Evolutionary conservation across 768 basidiomycete species (phyloP), one percentile per base, ranked within the genome.

Genomic region (Coprinopsis sp.): DNA sequence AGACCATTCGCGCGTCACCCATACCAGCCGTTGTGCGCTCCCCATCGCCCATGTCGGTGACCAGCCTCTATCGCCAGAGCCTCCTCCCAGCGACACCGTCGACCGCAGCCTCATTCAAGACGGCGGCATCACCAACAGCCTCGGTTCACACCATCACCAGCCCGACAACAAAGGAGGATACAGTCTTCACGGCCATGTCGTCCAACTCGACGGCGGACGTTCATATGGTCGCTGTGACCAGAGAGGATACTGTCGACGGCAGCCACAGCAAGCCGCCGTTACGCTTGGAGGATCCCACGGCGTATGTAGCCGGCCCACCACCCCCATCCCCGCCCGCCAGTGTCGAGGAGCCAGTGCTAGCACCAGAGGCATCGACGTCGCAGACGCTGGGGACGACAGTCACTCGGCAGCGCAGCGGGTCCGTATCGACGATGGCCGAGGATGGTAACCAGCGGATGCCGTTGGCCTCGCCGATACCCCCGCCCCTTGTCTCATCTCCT

Each of bases 381-480:
- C 54, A 42, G 37, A 40, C 21, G 12, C 16, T 11, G 18, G 22
- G 29, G 28, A 21, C 22, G 27, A 40, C 30, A 47, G 13, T 30
- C 36, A 44, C 5, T 47, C 36, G 33, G 40, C 44, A 16, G 37
- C 36, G n/a, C 42, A 36, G 19, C 62, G 59, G 6, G 61, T 63
- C 7, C 31, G 66, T 23, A 55, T 64, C 19, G 67, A 68, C 46
- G 65, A 70, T 23, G 67, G 70, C 13, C 54, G 67, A 5, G 44
- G 64, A 37, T 40, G 46, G 23, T 56, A 62, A 28, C 58, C 55
- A 33, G 41, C 40, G 3, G 51, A 37, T 51, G 25, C 22, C 64
- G n/a, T 61, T 14, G 12, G 64, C 76, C 4, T 77, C 79, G 12
- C 75, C 0, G 79, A 81, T 44, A 75, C 29, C 48, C 53, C 6